phyloP scores from a whole-genome alignment of 176 grass and related monocot species.

The Canna indica region DNA sequence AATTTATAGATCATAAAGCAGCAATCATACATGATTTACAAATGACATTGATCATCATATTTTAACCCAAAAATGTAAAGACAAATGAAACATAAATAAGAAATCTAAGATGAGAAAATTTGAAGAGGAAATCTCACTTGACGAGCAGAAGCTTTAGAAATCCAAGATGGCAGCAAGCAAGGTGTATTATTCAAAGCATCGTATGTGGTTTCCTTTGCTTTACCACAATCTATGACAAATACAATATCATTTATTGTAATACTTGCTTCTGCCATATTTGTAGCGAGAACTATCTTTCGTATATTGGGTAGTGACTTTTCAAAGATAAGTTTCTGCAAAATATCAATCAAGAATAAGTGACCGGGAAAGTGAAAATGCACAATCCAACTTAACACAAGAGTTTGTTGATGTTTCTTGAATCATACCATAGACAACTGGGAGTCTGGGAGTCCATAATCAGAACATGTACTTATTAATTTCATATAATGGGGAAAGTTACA shows the following conservation, averaged over 20 bases:
- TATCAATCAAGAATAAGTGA: not conserved
- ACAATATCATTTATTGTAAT: constrained; percentile 99
- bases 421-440: too few relatives aligned
- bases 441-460: too few relatives aligned
- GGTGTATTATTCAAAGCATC: constrained; percentile 98
- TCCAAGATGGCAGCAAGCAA: constrained; percentile 96
- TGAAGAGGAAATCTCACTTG: constrained; percentile 41
- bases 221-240: constrained; percentile 92
- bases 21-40: too few relatives aligned
- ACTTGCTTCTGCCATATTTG: constrained; percentile 99
- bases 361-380: not conserved
- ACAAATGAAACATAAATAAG: not conserved
- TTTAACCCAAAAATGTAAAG: not conserved
- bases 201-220: constrained; percentile 95
- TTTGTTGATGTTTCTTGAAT: too few relatives aligned
- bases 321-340: constrained; percentile 75
- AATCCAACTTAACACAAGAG: not conserved
- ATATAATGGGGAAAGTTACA: too few relatives aligned
- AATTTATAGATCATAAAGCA: too few relatives aligned
- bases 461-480: too few relatives aligned
- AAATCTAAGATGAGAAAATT: not conserved
- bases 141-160: constrained; percentile 90
- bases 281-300: constrained; percentile 87
- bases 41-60: not conserved
- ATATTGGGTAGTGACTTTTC: constrained; percentile 77